phyloP scores from a whole-genome alignment of 73 alveolate genomes.

The Paramecium sonneborni region DNA sequence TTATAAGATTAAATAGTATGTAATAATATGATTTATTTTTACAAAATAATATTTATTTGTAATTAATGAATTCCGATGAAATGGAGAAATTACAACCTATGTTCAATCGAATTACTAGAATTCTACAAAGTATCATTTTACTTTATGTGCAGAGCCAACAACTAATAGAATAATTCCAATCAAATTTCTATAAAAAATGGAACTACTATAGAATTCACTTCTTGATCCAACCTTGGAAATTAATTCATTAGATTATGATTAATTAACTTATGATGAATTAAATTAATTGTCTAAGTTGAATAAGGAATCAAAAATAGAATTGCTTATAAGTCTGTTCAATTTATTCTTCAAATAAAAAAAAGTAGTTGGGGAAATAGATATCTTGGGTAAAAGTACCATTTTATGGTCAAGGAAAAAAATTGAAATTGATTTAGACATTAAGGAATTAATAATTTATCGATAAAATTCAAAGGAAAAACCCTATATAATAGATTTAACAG shows the following conservation, averaged over 20 bases:
- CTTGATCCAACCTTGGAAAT: neutral
- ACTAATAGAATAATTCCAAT: neutral
- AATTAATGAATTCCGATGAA: neutral
- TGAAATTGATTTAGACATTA: conserved; percentile 25
- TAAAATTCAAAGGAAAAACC: conserved; percentile 1
- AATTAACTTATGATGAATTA: neutral
- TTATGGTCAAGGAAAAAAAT: conserved; percentile 25
- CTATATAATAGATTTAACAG: neutral
- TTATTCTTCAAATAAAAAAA: conserved; percentile 21
- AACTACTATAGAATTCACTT: neutral
- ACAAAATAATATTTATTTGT: neutral
- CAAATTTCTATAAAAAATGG: neutral
- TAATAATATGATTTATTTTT: neutral
- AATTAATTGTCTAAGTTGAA: neutral
- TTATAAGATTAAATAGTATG: neutral
- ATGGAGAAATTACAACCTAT: neutral
- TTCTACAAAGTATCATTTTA: neutral
- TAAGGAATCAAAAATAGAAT: conserved; percentile 27
- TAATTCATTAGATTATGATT: neutral
- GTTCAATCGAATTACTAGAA: neutral
- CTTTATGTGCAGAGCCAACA: neutral
- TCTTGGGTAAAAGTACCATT: conserved; percentile 37
- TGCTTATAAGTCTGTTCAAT: neutral
- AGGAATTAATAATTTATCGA: neutral
- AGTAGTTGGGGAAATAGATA: conserved; percentile 11